phyloP scores from a whole-genome alignment of 352 stramenopile genomes.

The Pythium chondricola region DNA sequence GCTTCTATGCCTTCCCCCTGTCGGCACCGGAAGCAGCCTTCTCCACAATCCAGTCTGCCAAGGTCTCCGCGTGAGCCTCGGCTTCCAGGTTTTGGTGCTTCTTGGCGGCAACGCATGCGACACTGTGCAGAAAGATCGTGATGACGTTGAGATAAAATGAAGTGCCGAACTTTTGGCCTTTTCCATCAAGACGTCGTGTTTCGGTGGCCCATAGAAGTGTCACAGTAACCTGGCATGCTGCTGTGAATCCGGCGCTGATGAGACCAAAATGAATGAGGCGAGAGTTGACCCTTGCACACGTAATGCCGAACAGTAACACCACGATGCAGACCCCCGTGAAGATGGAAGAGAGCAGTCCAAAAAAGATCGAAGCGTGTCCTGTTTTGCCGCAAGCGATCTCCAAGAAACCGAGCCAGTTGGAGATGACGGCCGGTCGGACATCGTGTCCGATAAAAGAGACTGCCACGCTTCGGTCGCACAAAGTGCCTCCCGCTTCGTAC shows the following conservation, averaged over 20 bases:
- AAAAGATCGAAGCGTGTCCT: slow-evolving; percentile 21
- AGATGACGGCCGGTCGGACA: not conserved
- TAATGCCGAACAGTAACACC: slow-evolving; percentile 33
- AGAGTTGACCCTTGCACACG: slow-evolving; percentile 39
- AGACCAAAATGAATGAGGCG: slow-evolving; percentile 26
- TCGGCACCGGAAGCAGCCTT: too few species aligned
- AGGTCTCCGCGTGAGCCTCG: slow-evolving; percentile 24
- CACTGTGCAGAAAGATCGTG: slow-evolving; percentile 22
- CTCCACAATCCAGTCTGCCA: slow-evolving; percentile 24
- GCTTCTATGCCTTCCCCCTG: not conserved
- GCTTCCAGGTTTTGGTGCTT: slow-evolving; percentile 35
- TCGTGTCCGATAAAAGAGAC: slow-evolving; percentile 26
- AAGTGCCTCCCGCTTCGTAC: slow-evolving; percentile 1
- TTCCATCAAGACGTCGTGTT: slow-evolving; percentile 24
- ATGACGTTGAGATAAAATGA: slow-evolving; percentile 45
- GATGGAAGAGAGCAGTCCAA: slow-evolving; percentile 23
- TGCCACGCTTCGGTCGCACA: slow-evolving; percentile 19
- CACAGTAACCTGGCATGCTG: slow-evolving; percentile 24
- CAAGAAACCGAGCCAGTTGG: slow-evolving; percentile 36
- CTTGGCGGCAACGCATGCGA: slow-evolving; percentile 25
- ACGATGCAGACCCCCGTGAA: slow-evolving; percentile 20
- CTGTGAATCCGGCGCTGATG: slow-evolving; percentile 17
- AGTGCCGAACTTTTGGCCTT: slow-evolving; percentile 27
- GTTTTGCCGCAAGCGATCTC: slow-evolving; percentile 32
- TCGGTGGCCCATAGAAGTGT: slow-evolving; percentile 36